These are phyloP conservation scores for Diplodia scrobiculata DNA, from an alignment of 2,329 filamentous ascomycete species.

Conservation along the genomic window DNA sequence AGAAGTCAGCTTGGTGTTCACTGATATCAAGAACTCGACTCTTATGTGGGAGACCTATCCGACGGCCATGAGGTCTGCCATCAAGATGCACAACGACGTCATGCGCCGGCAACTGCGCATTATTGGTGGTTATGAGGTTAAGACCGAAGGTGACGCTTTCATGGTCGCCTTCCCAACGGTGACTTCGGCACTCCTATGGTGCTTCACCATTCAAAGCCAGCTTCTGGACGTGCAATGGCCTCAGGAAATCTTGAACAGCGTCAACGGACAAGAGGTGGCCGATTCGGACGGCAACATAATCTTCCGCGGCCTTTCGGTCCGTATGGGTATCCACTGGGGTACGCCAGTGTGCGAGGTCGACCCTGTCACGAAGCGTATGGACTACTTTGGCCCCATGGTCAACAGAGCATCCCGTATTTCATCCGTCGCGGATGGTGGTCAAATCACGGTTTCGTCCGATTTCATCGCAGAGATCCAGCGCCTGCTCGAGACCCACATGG, in stretches of 20 bases:
- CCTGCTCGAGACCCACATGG: slow-evolving; percentile 84
- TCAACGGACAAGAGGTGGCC: slow-evolving; percentile 77
- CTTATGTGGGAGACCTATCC: slow-evolving; percentile 94
- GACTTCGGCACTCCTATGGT: slow-evolving; percentile 92
- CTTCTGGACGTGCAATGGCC: slow-evolving; percentile 92
- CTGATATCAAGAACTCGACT: slow-evolving; percentile 98
- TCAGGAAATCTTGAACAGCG: slow-evolving; percentile 82
- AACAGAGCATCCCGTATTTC: slow-evolving; percentile 95
- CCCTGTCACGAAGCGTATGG: slow-evolving; percentile 96
- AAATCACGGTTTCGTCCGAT: slow-evolving; percentile 94
- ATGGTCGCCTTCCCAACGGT: slow-evolving; percentile 99
- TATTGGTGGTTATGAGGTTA: slow-evolving; percentile 97
- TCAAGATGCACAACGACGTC: slow-evolving; percentile 95
- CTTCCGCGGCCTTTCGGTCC: slow-evolving; percentile 89
- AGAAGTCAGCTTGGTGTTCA: slow-evolving; percentile 92
- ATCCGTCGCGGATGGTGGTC: slow-evolving; percentile 89
- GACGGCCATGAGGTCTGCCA: slow-evolving; percentile 92
- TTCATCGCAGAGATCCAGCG: slow-evolving; percentile 96
- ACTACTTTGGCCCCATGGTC: slow-evolving; percentile 99
- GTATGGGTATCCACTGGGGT: slow-evolving; percentile 97
- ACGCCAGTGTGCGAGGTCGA: slow-evolving; percentile 92
- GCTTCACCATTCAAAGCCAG: slow-evolving; percentile 86
- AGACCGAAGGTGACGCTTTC: slow-evolving; percentile 98
- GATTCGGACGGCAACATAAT: slow-evolving; percentile 87
- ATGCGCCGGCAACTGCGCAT: slow-evolving; percentile 91